Base-by-base conservation (phyloP, 139 green algal genomes). In the Zygnema cylindricum region DNA sequence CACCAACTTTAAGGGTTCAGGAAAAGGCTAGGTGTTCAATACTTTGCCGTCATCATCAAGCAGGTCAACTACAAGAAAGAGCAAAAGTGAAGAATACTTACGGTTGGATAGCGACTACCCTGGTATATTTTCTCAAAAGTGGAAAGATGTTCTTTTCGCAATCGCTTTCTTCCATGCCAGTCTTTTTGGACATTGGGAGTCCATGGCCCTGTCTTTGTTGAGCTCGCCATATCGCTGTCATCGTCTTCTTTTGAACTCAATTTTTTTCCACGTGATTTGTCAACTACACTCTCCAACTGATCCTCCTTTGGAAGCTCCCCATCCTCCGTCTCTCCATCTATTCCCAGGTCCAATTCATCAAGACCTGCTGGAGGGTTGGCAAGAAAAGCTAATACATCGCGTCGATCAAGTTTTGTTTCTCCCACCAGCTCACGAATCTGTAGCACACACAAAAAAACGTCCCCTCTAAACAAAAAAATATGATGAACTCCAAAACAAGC, bases 51-150 rank as follows among this genome's bases (percentile, higher is more conserved):
- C n/a, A n/a, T n/a, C n/a, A n/a, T n/a, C n/a, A n/a, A n/a, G n/a
- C n/a, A n/a, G n/a, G n/a, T n/a, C n/a, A n/a, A n/a, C n/a, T n/a
- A n/a, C n/a, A n/a, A 63, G 49, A 63, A 16, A 63, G 7, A 16
- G 76, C 0, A 54, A 54, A 16, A 0, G n/a, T 11, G 36, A 83
- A 35, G 76, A 1, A 35, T 35, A 83, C 33, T 83, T 35, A 83
- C 76, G 41, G 76, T 83, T 32, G 76, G 76, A 55, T 83, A 83
- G 41, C 49, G 43, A 55, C 76, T 83, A 35, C 76, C n/a, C 32
- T 83, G n/a, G 32, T 83, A 83, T n/a, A 83, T 55, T 71, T 49
- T 55, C 25, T 83, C 76, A 49, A 83, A 33, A 35, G 76, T 83
- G n/a, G 41, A 33, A 49, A 83, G n/a, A 55, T 83, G 76, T 35